A percentile compares a stretch with the other conserved stretches of the same genome.
These are phyloP conservation scores for Pythium graminicola DNA, from an alignment of 352 stramenopile species.

Conservation along the genomic window DNA sequence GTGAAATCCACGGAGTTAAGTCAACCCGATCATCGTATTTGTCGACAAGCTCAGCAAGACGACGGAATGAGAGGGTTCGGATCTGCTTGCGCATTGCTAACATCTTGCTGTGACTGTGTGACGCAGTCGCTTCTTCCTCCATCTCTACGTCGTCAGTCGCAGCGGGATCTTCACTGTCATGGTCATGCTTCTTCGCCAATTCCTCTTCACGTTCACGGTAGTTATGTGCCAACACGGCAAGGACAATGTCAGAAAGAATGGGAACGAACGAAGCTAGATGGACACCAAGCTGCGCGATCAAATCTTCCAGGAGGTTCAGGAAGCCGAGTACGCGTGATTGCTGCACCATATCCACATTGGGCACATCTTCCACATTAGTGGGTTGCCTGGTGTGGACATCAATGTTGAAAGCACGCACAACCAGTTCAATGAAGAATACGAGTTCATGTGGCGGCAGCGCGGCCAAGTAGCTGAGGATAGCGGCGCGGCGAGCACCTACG, in stretches of 20 bases:
- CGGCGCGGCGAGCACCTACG: constrained; percentile 75
- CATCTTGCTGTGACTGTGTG: constrained; percentile 18
- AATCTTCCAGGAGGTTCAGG: constrained; percentile 84
- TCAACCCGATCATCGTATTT: constrained; percentile 68
- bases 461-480: constrained; percentile 87
- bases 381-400: constrained; percentile 9
- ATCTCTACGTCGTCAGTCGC: constrained; percentile 24
- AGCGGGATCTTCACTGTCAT: not conserved
- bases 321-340: constrained; percentile 82
- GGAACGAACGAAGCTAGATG: constrained; percentile 81
- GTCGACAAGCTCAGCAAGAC: constrained; percentile 66
- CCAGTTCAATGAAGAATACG: constrained; percentile 82
- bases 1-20: constrained; percentile 57
- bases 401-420: constrained; percentile 83
- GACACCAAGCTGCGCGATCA: constrained; percentile 81
- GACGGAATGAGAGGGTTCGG: constrained; percentile 68
- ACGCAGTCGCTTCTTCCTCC: constrained; percentile 14
- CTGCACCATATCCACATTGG: constrained; percentile 53
- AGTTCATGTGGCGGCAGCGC: constrained; percentile 71
- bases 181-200: constrained; percentile 15
- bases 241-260: constrained; percentile 60
- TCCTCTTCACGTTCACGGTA: constrained; percentile 26
- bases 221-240: constrained; percentile 66
- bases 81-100: constrained; percentile 70
- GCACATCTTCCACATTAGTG: constrained; percentile 1